A percentile compares a stretch with the other conserved stretches of the same genome.
These are phyloP conservation scores for Cutaneotrichosporon sp. DNA, from an alignment of 1,284 basidiomycete species.

Conservation along the genomic window DNA sequence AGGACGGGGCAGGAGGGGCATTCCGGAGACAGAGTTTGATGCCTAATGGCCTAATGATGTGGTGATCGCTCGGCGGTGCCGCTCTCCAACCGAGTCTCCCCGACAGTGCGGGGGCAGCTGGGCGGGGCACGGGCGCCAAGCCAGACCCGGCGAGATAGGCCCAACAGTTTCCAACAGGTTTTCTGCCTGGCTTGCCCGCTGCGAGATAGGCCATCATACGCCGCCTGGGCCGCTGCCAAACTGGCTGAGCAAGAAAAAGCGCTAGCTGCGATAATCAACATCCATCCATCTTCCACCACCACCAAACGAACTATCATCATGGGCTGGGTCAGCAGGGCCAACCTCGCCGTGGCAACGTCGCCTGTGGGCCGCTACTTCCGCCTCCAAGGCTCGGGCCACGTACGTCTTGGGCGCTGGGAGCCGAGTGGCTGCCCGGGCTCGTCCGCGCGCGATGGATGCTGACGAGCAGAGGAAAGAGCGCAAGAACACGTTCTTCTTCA, in stretches of 20 bases:
- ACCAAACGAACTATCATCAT: not conserved
- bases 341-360: constrained; percentile 64
- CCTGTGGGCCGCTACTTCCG: constrained; percentile 77
- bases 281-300: not conserved
- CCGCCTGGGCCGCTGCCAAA: not conserved
- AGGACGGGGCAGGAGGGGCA: not conserved
- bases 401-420: no score
- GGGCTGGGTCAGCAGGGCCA: constrained; percentile 33
- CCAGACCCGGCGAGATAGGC: not conserved
- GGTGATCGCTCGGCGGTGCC: not conserved
- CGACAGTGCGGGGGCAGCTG: not conserved
- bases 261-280: not conserved
- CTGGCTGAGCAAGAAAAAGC: not conserved
- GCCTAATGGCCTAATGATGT: not conserved
- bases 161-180: not conserved
- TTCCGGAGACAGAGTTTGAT: not conserved
- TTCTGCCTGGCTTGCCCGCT: no score
- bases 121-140: not conserved
- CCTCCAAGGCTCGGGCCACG: constrained; percentile 76
- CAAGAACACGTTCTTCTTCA: constrained; percentile 73
- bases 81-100: not conserved
- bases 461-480: constrained; percentile 61
- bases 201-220: not conserved
- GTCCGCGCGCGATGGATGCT: not conserved
- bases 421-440: no score